These are phyloP conservation scores for Tolypocladium inflatum DNA, from an alignment of 2,329 filamentous ascomycete genomes.

Conservation along the genomic window DNA sequence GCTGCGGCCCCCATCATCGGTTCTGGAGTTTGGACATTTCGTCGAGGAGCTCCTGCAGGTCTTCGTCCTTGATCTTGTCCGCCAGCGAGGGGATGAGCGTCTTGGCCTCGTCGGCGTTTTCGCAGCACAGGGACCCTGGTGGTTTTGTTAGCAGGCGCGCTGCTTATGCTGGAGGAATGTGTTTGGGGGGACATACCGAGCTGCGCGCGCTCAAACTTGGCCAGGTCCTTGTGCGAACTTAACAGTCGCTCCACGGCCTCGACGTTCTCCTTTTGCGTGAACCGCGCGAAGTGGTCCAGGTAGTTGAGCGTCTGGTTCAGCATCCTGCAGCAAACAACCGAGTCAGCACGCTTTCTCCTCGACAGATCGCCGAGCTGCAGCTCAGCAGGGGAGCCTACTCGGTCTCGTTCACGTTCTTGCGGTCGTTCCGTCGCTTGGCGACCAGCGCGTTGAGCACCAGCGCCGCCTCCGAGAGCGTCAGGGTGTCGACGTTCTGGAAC, in stretches of 20 bases:
- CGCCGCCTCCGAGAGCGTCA: conserved; percentile 86
- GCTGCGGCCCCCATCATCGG: conserved; percentile 11
- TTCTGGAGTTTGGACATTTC: conserved; percentile 75
- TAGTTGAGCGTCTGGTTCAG: conserved; percentile 85
- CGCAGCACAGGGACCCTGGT: conserved; percentile 81
- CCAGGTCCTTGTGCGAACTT: conserved; percentile 67
- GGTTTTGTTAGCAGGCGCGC: background rate
- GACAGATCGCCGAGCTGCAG: background rate
- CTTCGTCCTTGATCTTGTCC: conserved; percentile 84
- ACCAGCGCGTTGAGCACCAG: conserved; percentile 87
- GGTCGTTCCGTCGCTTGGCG: conserved; percentile 66
- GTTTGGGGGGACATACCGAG: conserved; percentile 50
- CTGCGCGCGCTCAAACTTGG: conserved; percentile 89
- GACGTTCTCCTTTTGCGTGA: conserved; percentile 91
- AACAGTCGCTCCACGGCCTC: conserved; percentile 87
- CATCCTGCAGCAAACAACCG: conserved; percentile 40
- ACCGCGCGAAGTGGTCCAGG: conserved; percentile 87
- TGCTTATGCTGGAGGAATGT: background rate
- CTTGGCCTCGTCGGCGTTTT: conserved; percentile 90
- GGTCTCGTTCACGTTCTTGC: conserved; percentile 75
- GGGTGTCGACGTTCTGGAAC: conserved; percentile 82
- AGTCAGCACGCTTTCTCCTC: background rate
- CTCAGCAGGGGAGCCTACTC: conserved; percentile 46
- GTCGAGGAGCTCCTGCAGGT: conserved; percentile 78
- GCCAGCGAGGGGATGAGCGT: conserved; percentile 83